Conservation (phyloP, 495 filamentous ascomycete genomes). For the Penicillium longicatenatum region DNA sequence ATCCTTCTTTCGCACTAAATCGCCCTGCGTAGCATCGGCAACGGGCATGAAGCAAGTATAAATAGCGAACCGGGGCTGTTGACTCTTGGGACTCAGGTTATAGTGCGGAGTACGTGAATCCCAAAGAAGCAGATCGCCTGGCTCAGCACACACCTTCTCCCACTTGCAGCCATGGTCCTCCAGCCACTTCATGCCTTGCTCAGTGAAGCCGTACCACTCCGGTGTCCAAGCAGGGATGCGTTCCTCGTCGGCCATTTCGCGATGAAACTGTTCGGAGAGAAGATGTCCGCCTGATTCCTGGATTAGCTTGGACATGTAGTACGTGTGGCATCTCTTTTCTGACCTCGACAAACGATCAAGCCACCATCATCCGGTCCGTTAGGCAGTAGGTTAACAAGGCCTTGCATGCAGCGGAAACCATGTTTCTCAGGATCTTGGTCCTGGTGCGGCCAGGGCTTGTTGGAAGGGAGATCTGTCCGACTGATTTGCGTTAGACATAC, state of each 20-base stretch:
- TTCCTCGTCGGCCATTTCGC: constrained; percentile 34
- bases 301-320: not conserved
- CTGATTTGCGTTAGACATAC: constrained; percentile 5
- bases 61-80: constrained; percentile 29
- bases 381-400: constrained; percentile 47
- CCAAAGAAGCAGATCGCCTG: constrained; percentile 46
- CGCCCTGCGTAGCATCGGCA: constrained; percentile 33
- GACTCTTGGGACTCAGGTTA: constrained; percentile 31
- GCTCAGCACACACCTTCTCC: constrained; percentile 44
- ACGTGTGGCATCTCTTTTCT: not conserved
- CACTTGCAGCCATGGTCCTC: constrained; percentile 33
- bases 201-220: constrained; percentile 44
- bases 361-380: constrained; percentile 47
- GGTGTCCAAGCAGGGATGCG: constrained; percentile 39
- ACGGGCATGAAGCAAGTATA: constrained; percentile 45
- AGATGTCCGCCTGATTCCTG: constrained; percentile 27
- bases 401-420: constrained; percentile 50
- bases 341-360: constrained; percentile 35
- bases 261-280: constrained; percentile 38
- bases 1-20: constrained; percentile 37
- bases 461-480: constrained; percentile 35
- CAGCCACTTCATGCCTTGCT: constrained; percentile 42
- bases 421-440: constrained; percentile 46
- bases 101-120: constrained; percentile 45
- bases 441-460: constrained; percentile 50